These are phyloP conservation scores for Leishmania major DNA, from an alignment of 208 protist genomes.

Conservation along the genomic window DNA sequence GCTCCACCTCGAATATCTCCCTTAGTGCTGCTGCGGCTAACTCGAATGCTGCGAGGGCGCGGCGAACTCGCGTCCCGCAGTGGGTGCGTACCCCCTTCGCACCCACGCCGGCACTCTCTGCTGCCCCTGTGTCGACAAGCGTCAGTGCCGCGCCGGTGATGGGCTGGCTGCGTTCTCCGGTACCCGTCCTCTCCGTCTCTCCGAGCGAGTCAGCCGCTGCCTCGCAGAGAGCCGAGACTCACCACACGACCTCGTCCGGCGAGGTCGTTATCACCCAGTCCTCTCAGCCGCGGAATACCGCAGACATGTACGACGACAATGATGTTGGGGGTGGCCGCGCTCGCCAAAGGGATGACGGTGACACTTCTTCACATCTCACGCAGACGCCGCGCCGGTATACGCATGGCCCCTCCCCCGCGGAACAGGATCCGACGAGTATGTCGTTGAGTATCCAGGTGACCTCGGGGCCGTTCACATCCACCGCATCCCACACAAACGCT, in stretches of 20 bases:
- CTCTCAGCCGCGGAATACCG: not conserved
- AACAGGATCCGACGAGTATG: not conserved
- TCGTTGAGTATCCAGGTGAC: not conserved
- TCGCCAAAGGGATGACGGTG: not conserved
- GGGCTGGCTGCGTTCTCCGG: not conserved
- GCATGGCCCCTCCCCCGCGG: not conserved
- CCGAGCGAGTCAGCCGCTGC: not conserved
- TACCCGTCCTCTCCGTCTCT: not conserved
- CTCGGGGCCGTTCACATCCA: not conserved
- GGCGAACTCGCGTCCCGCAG: not conserved
- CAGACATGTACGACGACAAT: not conserved
- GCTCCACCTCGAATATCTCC: not conserved
- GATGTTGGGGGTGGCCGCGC: not conserved
- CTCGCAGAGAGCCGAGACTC: not conserved
- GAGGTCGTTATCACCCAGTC: not conserved
- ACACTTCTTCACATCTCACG: not conserved
- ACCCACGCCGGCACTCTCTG: conserved; percentile 1
- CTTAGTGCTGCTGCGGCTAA: not conserved
- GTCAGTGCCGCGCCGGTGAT: conserved; percentile 5
- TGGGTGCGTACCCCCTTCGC: conserved; percentile 29
- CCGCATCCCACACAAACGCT: not conserved
- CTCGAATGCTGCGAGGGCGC: not conserved
- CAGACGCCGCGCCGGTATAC: not conserved
- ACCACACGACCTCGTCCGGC: not conserved
- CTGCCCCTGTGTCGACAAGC: not conserved